These are phyloP conservation scores for Cryptococcus sp. DNA, from an alignment of 1,284 basidiomycete species.

Conservation along the genomic window DNA sequence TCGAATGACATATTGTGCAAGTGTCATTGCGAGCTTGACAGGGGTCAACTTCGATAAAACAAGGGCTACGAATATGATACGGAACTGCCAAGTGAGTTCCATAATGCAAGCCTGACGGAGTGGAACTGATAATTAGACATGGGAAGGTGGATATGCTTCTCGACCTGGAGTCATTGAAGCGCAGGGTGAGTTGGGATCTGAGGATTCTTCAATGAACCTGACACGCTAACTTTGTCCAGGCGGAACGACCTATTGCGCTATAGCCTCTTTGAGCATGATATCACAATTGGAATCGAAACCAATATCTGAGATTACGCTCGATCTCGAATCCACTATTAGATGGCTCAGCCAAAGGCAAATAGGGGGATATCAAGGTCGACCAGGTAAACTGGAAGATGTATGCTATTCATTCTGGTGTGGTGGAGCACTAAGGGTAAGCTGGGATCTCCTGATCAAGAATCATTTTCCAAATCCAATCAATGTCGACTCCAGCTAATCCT, in stretches of 20 bases:
- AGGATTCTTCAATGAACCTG: neutral
- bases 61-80: conserved; percentile 60
- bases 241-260: conserved; percentile 86
- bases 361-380: conserved; percentile 80
- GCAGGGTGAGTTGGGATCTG: conserved; percentile 56
- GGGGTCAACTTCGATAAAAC: conserved; percentile 69
- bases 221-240: conserved; percentile 51
- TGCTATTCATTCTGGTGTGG: conserved; percentile 96
- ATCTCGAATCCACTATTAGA: conserved; percentile 49
- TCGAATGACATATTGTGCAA: conserved; percentile 83
- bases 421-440: conserved; percentile 64
- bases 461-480: neutral
- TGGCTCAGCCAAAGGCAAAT: conserved; percentile 74
- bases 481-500: neutral
- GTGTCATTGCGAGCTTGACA: conserved; percentile 67
- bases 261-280: conserved; percentile 66
- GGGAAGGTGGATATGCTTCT: conserved; percentile 90
- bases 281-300: too few relatives aligned
- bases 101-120: neutral
- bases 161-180: conserved; percentile 69
- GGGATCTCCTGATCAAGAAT: too few relatives aligned
- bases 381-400: conserved; percentile 78
- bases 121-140: conserved; percentile 56
- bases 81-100: conserved; percentile 61
- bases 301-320: too few relatives aligned